Evolutionary conservation across 2,329 filamentous ascomycete species (phyloP).

Genomic region (Didymella pomorum): DNA sequence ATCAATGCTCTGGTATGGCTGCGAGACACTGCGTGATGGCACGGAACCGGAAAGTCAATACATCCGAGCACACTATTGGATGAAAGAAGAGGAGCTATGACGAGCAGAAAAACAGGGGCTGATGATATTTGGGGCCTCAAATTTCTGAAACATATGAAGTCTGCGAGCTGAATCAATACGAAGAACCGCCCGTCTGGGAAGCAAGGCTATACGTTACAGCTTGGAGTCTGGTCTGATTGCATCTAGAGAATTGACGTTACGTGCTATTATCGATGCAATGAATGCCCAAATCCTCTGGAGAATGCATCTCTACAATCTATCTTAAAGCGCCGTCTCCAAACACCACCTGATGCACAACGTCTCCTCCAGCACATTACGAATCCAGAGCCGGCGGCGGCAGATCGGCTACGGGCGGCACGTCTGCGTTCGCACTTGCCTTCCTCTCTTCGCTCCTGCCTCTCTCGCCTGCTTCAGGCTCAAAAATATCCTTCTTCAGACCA

Average conservation of each 20-base stretch:
- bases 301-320: neutral
- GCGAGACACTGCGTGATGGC: too few relatives aligned
- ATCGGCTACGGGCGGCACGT: neutral
- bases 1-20: neutral
- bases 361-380: neutral
- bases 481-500: conserved; percentile 23
- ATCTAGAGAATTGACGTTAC: neutral
- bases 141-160: too few relatives aligned
- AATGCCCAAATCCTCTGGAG: neutral
- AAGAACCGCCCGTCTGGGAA: neutral
- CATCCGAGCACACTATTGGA: too few relatives aligned
- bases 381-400: conserved; percentile 6
- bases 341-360: neutral
- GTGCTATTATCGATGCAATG: neutral
- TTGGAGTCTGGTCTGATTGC: neutral
- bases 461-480: conserved; percentile 13
- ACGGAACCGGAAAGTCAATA: too few relatives aligned
- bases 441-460: conserved; percentile 33
- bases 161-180: too few relatives aligned
- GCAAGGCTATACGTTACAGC: neutral
- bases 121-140: too few relatives aligned
- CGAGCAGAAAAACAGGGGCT: too few relatives aligned
- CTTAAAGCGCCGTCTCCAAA: neutral
- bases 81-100: too few relatives aligned
- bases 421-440: conserved; percentile 2